Evolutionary conservation across 148 eudicot species (phyloP).

Genomic region (Hydrangea macrophylla): DNA sequence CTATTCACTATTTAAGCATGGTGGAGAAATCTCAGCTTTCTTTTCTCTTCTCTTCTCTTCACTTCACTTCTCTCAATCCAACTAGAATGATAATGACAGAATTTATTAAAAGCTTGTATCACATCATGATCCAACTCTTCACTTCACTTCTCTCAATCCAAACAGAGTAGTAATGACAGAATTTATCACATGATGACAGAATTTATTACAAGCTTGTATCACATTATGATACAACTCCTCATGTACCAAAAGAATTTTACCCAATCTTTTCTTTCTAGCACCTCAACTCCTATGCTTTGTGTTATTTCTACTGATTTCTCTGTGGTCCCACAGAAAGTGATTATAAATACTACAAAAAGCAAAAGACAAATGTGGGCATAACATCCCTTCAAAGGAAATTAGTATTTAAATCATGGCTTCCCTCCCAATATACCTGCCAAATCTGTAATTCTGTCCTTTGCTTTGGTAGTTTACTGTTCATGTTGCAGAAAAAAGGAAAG

Average conservation of each 20-base stretch:
- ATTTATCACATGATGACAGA: too few relatives aligned
- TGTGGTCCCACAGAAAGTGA: slow-evolving; percentile 12
- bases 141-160: too few relatives aligned
- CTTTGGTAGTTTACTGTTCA: slow-evolving; percentile 32
- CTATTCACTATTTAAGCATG: too few relatives aligned
- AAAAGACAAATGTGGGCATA: slow-evolving; percentile 4
- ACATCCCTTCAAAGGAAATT: slow-evolving; percentile 4
- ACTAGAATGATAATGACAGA: too few relatives aligned
- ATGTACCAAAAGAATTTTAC: background rate
- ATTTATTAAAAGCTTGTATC: too few relatives aligned
- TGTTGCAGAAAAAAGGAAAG: slow-evolving; percentile 28
- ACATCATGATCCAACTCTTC: too few relatives aligned
- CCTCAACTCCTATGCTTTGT: background rate
- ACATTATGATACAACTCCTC: background rate
- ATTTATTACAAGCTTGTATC: too few relatives aligned
- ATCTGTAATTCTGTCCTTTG: slow-evolving; percentile 30
- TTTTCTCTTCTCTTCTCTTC: too few relatives aligned
- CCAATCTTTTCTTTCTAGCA: too few relatives aligned
- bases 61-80: too few relatives aligned
- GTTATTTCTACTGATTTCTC: background rate
- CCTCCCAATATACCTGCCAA: slow-evolving; percentile 26
- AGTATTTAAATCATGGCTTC: slow-evolving; percentile 17
- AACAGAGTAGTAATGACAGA: too few relatives aligned
- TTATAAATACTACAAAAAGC: background rate
- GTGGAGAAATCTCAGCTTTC: too few relatives aligned